Conservation (phyloP, 768 basidiomycete genomes). For the Boletus insuetus region DNA sequence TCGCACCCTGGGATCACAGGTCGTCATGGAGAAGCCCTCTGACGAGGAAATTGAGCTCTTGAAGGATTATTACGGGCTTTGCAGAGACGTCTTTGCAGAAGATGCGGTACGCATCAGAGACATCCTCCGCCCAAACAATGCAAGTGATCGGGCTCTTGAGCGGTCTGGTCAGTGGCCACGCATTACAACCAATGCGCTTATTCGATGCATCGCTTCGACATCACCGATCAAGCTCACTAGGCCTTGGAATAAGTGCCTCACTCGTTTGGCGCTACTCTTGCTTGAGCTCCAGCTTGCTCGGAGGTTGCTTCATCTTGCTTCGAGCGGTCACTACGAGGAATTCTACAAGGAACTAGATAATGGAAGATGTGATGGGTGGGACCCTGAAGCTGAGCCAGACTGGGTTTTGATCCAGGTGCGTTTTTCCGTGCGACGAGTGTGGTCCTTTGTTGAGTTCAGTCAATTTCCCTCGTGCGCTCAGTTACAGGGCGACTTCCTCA, state of each 20-base stretch:
- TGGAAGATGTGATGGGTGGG: constrained; percentile 14
- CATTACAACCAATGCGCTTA: constrained; percentile 25
- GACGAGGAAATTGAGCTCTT: neutral
- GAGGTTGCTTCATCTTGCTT: constrained; percentile 27
- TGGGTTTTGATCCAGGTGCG: constrained; percentile 45
- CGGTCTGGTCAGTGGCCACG: constrained; percentile 38
- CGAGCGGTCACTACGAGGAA: constrained; percentile 24
- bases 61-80: neutral
- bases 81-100: neutral
- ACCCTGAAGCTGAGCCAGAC: constrained; percentile 28
- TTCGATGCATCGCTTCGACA: constrained; percentile 27
- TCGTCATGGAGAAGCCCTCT: neutral
- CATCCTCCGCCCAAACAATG: constrained; percentile 10
- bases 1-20: neutral
- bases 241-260: constrained; percentile 30
- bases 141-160: constrained; percentile 12
- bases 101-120: neutral
- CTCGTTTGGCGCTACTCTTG: constrained; percentile 24
- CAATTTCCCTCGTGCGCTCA: too few species aligned
- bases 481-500: constrained; percentile 10
- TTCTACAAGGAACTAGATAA: constrained; percentile 26
- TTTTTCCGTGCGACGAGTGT: neutral
- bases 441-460: too few species aligned
- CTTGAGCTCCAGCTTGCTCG: constrained; percentile 35
- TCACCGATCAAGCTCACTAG: constrained; percentile 5